phyloP scores from a whole-genome alignment of 2,329 filamentous ascomycete species.

The Macroventuria anomochaeta region DNA sequence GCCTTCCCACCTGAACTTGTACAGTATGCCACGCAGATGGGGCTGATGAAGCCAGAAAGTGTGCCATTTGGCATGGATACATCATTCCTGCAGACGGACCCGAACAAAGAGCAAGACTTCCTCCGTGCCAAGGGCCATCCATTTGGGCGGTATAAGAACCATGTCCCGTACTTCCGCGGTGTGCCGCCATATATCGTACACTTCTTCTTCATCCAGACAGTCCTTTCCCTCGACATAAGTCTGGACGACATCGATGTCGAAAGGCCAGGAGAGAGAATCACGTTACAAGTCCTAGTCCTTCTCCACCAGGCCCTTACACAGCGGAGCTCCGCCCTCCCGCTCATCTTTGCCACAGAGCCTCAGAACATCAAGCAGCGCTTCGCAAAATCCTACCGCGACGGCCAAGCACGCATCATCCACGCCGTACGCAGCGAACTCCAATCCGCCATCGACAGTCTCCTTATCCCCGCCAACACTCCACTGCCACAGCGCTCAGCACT shows the following conservation, averaged over 20 bases:
- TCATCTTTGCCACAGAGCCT: constrained; percentile 4
- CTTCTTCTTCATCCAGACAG: constrained; percentile 37
- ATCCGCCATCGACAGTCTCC: constrained; percentile 18
- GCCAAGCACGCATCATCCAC: constrained; percentile 46
- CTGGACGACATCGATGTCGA: constrained; percentile 18
- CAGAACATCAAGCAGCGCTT: constrained; percentile 50
- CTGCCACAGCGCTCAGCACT: constrained; percentile 16
- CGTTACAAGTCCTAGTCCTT: constrained; percentile 30
- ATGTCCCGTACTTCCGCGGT: constrained; percentile 40
- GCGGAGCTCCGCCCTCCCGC: constrained; percentile 29
- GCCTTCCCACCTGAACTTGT: constrained; percentile 47
- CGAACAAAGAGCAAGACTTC: constrained; percentile 40
- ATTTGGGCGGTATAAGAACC: constrained; percentile 43
- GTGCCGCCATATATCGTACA: constrained; percentile 45
- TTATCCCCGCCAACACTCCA: not conserved
- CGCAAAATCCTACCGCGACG: constrained; percentile 53
- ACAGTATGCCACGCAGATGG: constrained; percentile 26
- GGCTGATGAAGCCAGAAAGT: constrained; percentile 23
- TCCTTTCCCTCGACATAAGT: constrained; percentile 30
- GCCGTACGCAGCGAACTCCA: constrained; percentile 32
- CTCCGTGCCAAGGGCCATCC: constrained; percentile 43
- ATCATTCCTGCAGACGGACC: constrained; percentile 27
- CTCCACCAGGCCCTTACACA: constrained; percentile 35
- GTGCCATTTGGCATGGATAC: constrained; percentile 38
- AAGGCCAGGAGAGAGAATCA: constrained; percentile 26